Base-by-base conservation (phyloP, 768 basidiomycete genomes). In the Trametes elegans region DNA sequence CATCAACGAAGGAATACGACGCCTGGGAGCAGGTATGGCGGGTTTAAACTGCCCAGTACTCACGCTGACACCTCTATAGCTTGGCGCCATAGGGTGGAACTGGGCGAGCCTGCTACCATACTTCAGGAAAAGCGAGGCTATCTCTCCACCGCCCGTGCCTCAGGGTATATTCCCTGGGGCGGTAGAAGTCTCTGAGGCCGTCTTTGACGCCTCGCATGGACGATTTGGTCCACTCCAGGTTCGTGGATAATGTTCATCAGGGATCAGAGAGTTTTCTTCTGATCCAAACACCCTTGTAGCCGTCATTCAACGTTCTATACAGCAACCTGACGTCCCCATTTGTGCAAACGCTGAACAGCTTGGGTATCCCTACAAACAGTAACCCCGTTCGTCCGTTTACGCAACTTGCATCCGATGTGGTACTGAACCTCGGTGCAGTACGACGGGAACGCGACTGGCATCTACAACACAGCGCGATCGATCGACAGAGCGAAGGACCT, bases 81-180 rank as follows among this genome's bases (percentile, higher is more conserved):
- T 67, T 5, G 64, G 62, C 23, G 66, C 64, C 19, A 53, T 54
- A 19, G 53, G 53, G 4, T 80, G 79, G 79, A 69, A 64, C 19
- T 78, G 77, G 75, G 72, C 76, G 45, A 62, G 59, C n/a, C 65
- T 80, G 52, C 73, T 73, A 56, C 58, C 59, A 1, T 70, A 74
- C 18, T 73, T 79, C 69, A 77, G 76, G 62, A 71, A 76, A 44
- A 63, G 73, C 27, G 83, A 86, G 59, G 76, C 70, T 6, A 83
- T 81, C 59, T 74, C 76, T 2, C 72, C 79, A 1, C n/a, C n/a
- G n/a, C 83, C 84, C 2, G 53, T 65, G 5, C 34, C 32, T 2
- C 23, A 23, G 34, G 21, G 24, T 10, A 41, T 38, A 14, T 32
- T 44, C 26, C 60, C 64, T 4, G 71, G 70, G 6, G 64, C 76